Evolutionary conservation across 2,329 filamentous ascomycete species (phyloP).

Genomic region (Beauveria medogensis): DNA sequence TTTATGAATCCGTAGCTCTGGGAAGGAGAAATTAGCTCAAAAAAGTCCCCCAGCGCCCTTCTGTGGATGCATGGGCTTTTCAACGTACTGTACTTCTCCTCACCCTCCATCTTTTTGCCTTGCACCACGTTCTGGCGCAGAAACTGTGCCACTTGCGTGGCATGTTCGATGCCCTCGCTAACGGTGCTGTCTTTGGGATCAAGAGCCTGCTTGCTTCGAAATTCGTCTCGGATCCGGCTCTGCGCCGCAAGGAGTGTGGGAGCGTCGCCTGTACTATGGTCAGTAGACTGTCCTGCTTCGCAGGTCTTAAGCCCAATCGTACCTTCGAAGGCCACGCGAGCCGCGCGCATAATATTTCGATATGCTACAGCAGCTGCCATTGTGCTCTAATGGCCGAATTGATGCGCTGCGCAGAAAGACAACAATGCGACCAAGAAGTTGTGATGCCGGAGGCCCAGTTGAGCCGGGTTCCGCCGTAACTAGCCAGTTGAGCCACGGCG

Average conservation of each 20-base stretch:
- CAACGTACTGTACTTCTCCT: conserved; percentile 51
- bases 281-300: not conserved
- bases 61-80: not conserved
- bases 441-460: conserved; percentile 17
- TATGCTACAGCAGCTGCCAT: conserved; percentile 74
- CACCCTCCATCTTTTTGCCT: conserved; percentile 46
- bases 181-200: conserved; percentile 50
- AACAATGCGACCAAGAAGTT: not conserved
- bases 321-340: conserved; percentile 79
- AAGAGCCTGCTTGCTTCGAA: conserved; percentile 58
- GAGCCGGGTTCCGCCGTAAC: conserved; percentile 17
- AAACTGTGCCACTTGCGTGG: conserved; percentile 73
- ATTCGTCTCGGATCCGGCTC: conserved; percentile 62
- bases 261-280: conserved; percentile 52
- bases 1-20: conserved; percentile 82
- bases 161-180: conserved; percentile 62
- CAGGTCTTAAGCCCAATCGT: conserved; percentile 15
- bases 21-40: too few species aligned
- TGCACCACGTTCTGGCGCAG: conserved; percentile 83
- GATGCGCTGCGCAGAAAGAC: not conserved
- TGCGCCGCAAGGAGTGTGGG: conserved; percentile 63
- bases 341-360: conserved; percentile 70
- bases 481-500: not conserved
- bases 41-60: too few species aligned
- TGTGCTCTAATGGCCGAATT: conserved; percentile 10